Conservation (phyloP, 345 rosid species). For the Arabidopsis suecica region DNA sequence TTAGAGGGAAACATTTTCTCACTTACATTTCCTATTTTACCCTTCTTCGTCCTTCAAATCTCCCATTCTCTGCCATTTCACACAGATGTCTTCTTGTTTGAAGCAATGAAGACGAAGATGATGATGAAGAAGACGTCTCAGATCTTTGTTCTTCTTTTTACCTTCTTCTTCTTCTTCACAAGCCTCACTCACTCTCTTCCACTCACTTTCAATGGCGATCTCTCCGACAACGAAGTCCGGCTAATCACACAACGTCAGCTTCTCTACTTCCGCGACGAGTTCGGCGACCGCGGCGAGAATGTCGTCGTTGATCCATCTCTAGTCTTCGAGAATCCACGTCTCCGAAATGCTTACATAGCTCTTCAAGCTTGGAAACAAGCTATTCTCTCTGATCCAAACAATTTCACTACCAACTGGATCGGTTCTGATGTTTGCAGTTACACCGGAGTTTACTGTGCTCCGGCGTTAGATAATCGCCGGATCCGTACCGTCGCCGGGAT, state of each 20-base stretch:
- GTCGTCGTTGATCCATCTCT: conserved; percentile 74
- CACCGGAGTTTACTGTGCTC: conserved; percentile 68
- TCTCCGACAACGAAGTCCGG: conserved; percentile 61
- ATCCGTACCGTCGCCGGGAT: conserved; percentile 81
- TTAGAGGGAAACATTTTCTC: background rate
- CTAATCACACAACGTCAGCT: conserved; percentile 82
- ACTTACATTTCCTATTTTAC: conserved; percentile 16
- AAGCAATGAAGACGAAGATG: conserved; percentile 76
- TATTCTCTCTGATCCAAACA: conserved; percentile 75
- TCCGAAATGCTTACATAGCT: conserved; percentile 73
- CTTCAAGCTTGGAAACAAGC: conserved; percentile 93
- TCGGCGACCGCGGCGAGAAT: conserved; percentile 79
- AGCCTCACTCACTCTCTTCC: conserved; percentile 33
- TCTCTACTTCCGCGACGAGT: conserved; percentile 82
- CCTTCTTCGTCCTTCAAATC: conserved; percentile 36
- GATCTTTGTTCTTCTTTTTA: conserved; percentile 30
- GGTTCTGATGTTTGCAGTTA: conserved; percentile 69
- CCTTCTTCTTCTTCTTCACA: conserved; percentile 36
- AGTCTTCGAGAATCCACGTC: conserved; percentile 64
- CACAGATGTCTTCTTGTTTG: conserved; percentile 62
- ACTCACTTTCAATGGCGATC: conserved; percentile 52
- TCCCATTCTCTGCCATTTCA: background rate
- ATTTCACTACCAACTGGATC: conserved; percentile 63
- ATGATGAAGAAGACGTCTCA: conserved; percentile 70
- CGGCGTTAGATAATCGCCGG: conserved; percentile 57